Evolutionary conservation across 208 protist genomes (phyloP), one percentile per base, ranked within the genome.

Genomic region (Leishmania guyanensis): DNA sequence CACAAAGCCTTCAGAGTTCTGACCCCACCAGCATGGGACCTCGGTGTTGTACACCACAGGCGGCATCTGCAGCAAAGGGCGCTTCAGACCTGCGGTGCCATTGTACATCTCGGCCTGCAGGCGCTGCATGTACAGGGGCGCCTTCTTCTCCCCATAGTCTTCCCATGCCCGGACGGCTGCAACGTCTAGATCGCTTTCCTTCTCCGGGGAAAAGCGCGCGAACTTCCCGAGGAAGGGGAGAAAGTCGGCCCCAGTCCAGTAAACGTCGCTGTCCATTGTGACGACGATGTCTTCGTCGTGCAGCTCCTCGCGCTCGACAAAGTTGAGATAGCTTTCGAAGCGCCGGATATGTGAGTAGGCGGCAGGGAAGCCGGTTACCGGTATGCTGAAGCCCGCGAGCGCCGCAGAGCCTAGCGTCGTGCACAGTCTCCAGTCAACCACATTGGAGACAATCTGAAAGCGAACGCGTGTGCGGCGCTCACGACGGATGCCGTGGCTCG

Each of bases 41-140:
- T 88, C 85, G 6, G 81, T 62, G 75, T 86, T 88, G 85, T 84
- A 88, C 62, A 88, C 48, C n/a, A 88, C 69, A 2, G 85, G 85
- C 50, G 85, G 76, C 78, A 88, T 82, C 72, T 88, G 85, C 75
- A 88, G 53, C 20, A 68, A 51, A 6, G 81, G 84, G 20, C 85
- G 70, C 70, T 70, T 80, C 29, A 26, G 5, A 20, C 46, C 36
- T 50, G 39, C 17, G 12, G 53, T 22, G 73, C 12, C 43, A 62
- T 10, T 58, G 69, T 20, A 5, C 33, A n/a, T 48, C 73, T 77
- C 6, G 46, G 43, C 54, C 53, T 62, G 81, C 79, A 84, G 29
- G 14, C 36, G 70, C 66, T 77, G 43, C 82, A 86, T 82, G 53
- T 76, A 83, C 16, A 89, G 53, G 29, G 73, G 82, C 51, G 82